Percentiles rank a stretch among this genome's conserved stretches.
Conservation (phyloP, 2,329 filamentous ascomycete species). For the Sarocladium oryzae region DNA sequence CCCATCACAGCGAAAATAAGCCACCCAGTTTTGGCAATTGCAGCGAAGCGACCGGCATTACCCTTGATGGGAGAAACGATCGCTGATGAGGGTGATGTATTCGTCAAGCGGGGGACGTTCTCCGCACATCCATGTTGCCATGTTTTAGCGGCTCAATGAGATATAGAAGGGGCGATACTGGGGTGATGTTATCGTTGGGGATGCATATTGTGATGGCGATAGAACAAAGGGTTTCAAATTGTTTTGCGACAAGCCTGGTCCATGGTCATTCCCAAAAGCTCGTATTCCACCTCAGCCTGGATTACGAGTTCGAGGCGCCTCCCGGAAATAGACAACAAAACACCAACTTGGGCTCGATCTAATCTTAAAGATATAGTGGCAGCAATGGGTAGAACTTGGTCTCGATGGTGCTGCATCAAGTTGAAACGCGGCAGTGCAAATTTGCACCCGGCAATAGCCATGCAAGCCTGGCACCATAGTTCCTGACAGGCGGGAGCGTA, state of each 20-base stretch:
- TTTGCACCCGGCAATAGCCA: slow-evolving; percentile 2
- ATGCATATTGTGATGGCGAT: neutral
- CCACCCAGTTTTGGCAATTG: neutral
- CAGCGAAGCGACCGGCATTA: neutral
- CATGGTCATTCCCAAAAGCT: neutral
- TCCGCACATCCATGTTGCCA: neutral
- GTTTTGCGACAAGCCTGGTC: neutral
- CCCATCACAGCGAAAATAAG: neutral
- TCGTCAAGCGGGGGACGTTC: neutral
- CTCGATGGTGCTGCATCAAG: slow-evolving; percentile 1
- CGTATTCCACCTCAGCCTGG: slow-evolving; percentile 1
- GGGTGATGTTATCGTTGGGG: neutral
- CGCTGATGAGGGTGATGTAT: neutral
- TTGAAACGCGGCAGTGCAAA: slow-evolving; percentile 3
- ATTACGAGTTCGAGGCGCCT: neutral
- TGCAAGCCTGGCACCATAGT: neutral
- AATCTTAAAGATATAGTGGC: slow-evolving; percentile 8
- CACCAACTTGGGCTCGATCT: neutral
- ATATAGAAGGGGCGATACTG: neutral
- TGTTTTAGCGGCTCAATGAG: neutral
- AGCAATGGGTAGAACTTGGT: neutral
- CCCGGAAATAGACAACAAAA: neutral
- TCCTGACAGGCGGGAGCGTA: neutral
- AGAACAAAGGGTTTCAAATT: neutral
- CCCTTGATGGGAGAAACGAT: neutral